A percentile compares a stretch with the other conserved stretches of the same genome.
Evolutionary conservation across 306 rosid genomes (phyloP).

Genomic region (Acacia crassicarpa): DNA sequence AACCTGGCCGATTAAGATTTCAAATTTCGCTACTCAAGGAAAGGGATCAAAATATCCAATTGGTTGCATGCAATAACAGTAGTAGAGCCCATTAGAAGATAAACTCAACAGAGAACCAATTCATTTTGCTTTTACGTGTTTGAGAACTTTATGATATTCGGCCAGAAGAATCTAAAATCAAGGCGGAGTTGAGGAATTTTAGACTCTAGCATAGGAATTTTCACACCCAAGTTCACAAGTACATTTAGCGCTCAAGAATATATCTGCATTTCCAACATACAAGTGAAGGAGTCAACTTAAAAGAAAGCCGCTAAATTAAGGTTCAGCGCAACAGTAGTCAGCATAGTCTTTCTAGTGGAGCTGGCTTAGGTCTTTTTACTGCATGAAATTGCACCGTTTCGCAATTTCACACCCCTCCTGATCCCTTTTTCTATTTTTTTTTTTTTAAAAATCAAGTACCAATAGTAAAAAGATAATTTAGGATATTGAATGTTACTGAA

Average conservation of each 20-base stretch:
- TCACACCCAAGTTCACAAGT: background rate
- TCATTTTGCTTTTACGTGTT: background rate
- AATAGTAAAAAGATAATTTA: too few relatives aligned
- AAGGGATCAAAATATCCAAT: background rate
- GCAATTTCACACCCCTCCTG: too few relatives aligned
- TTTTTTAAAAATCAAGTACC: too few relatives aligned
- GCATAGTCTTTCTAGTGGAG: too few relatives aligned
- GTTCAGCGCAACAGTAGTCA: background rate
- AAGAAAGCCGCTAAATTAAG: background rate
- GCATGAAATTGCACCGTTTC: too few relatives aligned
- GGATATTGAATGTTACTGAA: too few relatives aligned
- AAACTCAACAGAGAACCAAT: background rate
- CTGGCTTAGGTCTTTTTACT: too few relatives aligned
- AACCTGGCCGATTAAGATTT: background rate
- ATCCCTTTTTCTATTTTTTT: too few relatives aligned
- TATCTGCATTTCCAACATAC: background rate
- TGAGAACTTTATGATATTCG: background rate
- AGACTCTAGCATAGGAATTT: background rate
- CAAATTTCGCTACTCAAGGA: background rate
- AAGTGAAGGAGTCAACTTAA: background rate
- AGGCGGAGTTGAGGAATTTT: background rate
- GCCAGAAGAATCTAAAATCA: background rate
- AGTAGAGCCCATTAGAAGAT: background rate
- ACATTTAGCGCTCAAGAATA: background rate
- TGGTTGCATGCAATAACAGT: background rate